Conservation (phyloP, 2,329 filamentous ascomycete genomes). For the Decorospora gaudefroyi region DNA sequence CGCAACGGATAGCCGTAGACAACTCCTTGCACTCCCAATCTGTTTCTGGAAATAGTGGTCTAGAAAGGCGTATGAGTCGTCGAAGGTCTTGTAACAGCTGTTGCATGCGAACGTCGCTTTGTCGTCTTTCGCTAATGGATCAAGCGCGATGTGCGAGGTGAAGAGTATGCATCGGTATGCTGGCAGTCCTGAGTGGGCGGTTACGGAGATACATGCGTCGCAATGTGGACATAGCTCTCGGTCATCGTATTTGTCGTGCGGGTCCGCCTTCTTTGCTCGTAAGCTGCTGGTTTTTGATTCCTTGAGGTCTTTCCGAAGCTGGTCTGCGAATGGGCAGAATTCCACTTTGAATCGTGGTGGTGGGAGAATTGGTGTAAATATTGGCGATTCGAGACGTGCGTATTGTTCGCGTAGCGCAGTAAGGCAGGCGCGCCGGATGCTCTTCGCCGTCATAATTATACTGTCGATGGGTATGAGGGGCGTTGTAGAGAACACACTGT, state of each 20-base stretch:
- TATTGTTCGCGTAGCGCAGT: constrained; percentile 38
- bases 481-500: constrained; percentile 31
- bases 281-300: constrained; percentile 24
- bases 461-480: constrained; percentile 33
- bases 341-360: constrained; percentile 44
- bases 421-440: constrained; percentile 40
- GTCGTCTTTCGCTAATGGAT: constrained; percentile 11
- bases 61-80: constrained; percentile 44
- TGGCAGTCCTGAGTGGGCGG: constrained; percentile 40
- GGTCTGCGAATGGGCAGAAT: constrained; percentile 40
- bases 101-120: constrained; percentile 40
- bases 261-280: constrained; percentile 33
- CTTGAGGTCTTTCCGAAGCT: constrained; percentile 34
- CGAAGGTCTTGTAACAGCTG: constrained; percentile 44
- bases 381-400: constrained; percentile 30
- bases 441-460: constrained; percentile 38
- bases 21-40: constrained; percentile 40
- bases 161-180: constrained; percentile 40
- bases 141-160: constrained; percentile 32
- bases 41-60: constrained; percentile 45
- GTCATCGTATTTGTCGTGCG: constrained; percentile 40
- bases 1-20: constrained; percentile 18
- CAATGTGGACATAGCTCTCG: constrained; percentile 43
- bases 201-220: constrained; percentile 36
- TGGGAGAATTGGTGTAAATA: constrained; percentile 31